Percentiles rank a stretch among this genome's conserved stretches.
Conservation (phyloP, 768 basidiomycete genomes). For the Serpula lacrymans region DNA sequence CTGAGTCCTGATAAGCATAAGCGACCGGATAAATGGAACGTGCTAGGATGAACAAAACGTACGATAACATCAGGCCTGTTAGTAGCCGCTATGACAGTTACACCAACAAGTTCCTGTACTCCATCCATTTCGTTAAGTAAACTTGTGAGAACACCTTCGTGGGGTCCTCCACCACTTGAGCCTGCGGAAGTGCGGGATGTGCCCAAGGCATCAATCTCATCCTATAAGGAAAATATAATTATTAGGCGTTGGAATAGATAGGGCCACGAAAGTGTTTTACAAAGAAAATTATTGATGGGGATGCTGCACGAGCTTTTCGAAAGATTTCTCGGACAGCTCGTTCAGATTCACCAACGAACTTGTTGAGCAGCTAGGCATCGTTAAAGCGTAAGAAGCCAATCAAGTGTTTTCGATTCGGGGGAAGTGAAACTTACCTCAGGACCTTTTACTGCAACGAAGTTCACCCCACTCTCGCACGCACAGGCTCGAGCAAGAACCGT, state of each 20-base stretch:
- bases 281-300: slow-evolving; percentile 96
- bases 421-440: slow-evolving; percentile 67
- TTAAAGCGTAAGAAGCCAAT: slow-evolving; percentile 3
- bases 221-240: slow-evolving; percentile 47
- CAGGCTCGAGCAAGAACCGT: slow-evolving; percentile 90
- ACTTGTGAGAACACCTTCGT: slow-evolving; percentile 90
- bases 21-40: not conserved
- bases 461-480: slow-evolving; percentile 90
- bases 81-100: slow-evolving; percentile 95
- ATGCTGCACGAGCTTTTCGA: slow-evolving; percentile 87
- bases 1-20: slow-evolving; percentile 67
- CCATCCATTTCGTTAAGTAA: slow-evolving; percentile 99
- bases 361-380: slow-evolving; percentile 76
- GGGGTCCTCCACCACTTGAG: slow-evolving; percentile 47
- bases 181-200: slow-evolving; percentile 63
- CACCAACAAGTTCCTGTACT: slow-evolving; percentile 89
- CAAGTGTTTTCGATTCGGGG: not conserved
- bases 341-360: slow-evolving; percentile 97
- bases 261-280: slow-evolving; percentile 43
- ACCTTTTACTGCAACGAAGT: slow-evolving; percentile 96
- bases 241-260: not conserved
- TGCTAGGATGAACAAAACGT: slow-evolving; percentile 27
- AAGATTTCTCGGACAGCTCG: slow-evolving; percentile 93
- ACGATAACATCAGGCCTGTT: slow-evolving; percentile 93
- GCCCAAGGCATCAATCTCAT: slow-evolving; percentile 95